phyloP scores from a whole-genome alignment of 176 grass and related monocot genomes.

The Phragmites australis region DNA sequence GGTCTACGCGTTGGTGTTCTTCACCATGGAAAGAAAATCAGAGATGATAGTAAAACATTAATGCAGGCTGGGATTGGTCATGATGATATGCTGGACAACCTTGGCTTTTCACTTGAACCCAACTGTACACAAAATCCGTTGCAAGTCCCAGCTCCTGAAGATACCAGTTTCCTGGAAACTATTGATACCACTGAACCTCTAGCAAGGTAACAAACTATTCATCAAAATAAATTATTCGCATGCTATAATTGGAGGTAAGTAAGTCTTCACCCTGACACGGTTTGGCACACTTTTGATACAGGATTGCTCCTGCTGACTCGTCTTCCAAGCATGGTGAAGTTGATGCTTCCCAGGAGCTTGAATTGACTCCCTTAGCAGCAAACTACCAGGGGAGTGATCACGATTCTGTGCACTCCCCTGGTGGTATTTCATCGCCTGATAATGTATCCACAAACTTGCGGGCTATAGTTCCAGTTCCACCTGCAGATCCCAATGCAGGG shows the following conservation, averaged over 20 bases:
- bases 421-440: constrained; percentile 58
- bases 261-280: constrained; percentile 14
- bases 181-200: constrained; percentile 67
- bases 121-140: constrained; percentile 47
- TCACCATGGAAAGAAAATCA: constrained; percentile 87
- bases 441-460: constrained; percentile 52
- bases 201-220: constrained; percentile 63
- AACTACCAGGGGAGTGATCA: constrained; percentile 68
- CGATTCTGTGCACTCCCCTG: constrained; percentile 64
- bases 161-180: constrained; percentile 54
- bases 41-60: constrained; percentile 81
- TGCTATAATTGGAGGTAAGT: constrained; percentile 17
- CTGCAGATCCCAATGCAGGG: constrained; percentile 48
- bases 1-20: constrained; percentile 73
- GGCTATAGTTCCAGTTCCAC: constrained; percentile 50
- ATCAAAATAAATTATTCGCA: neutral
- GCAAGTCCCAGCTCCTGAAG: constrained; percentile 45
- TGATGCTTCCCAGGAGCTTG: constrained; percentile 54
- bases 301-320: constrained; percentile 50
- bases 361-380: constrained; percentile 52
- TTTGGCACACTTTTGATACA: constrained; percentile 35
- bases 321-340: constrained; percentile 45
- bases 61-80: constrained; percentile 69
- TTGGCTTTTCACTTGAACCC: constrained; percentile 88
- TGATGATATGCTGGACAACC: constrained; percentile 53